Evolutionary conservation across 495 filamentous ascomycete species (phyloP), one percentile per base, ranked within the genome.

Genomic region (Chaetomium tenue): DNA sequence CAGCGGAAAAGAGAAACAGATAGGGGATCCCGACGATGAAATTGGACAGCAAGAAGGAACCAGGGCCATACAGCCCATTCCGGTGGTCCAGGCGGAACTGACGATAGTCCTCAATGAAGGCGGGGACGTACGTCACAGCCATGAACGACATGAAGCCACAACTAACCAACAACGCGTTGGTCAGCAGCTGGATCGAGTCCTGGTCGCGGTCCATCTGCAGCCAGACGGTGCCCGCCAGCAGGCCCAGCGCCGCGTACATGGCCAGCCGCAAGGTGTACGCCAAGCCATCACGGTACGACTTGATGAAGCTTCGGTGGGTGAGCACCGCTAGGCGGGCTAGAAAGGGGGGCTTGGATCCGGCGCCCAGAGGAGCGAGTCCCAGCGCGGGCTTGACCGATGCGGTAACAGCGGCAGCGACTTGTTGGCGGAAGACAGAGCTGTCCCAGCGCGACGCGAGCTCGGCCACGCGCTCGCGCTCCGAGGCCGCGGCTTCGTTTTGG

Each of bases 21-120:
- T 25, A 54, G 0, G 51, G 51, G 3, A 33, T 16, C 5, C 51
- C 51, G 0, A 54, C 28, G 26, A 33, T 20, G 3, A 54, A 18
- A 20, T 54, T 54, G 51, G 51, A 54, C 51, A 54, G 16, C 51
- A 54, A n/a, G 8, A 54, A 54, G 28, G 51, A n/a, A 3, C 4
- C 25, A 23, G 51, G 4, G 9, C 13, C 51, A 12, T n/a, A 30
- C 26, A 33, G 13, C 15, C 51, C 51, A 11, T 54, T 54, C 4
- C 26, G 15, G 15, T 26, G 50, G 23, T 52, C 50, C 13, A 28
- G 50, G 3, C 25, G 25, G 26, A 54, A 54, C 26, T 30, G 25
- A 4, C 51, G 25, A n/a, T 33, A 18, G 51, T 54, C 51, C 28
- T 54, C 51, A 20, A 54, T 7, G 28, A 54, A 54, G 20, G 51